Evolutionary conservation across 2,329 filamentous ascomycete species (phyloP).

Genomic region (Fusarium nodosum): DNA sequence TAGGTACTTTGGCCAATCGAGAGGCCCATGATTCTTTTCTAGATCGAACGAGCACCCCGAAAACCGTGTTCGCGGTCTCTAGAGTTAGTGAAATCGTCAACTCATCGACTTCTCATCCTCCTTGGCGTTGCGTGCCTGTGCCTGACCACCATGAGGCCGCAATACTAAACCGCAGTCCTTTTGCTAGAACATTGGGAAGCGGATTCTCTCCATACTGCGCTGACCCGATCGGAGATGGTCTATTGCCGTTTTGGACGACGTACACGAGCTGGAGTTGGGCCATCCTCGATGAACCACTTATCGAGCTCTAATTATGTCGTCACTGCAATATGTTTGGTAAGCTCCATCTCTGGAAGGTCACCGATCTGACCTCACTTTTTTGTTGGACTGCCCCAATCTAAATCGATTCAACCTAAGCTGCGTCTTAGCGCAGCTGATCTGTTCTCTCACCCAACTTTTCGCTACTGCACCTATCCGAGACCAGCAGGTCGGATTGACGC

Average conservation of each 20-base stretch:
- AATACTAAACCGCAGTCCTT: neutral
- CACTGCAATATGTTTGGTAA: conserved; percentile 33
- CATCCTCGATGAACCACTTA: conserved; percentile 30
- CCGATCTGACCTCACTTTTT: conserved; percentile 46
- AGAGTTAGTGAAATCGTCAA: conserved; percentile 13
- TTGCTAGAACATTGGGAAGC: conserved; percentile 6
- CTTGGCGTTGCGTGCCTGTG: conserved; percentile 20
- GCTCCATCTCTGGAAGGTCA: conserved; percentile 23
- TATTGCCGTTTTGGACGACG: conserved; percentile 26
- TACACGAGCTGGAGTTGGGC: conserved; percentile 32
- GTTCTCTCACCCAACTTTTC: conserved; percentile 35
- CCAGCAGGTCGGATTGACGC: conserved; percentile 46
- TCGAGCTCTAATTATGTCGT: conserved; percentile 15
- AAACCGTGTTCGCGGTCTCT: conserved; percentile 9
- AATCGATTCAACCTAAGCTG: conserved; percentile 31
- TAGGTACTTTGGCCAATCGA: conserved; percentile 37
- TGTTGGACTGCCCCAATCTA: conserved; percentile 26
- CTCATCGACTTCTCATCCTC: conserved; percentile 11
- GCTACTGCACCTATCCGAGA: conserved; percentile 48
- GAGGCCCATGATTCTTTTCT: conserved; percentile 14
- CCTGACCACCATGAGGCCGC: conserved; percentile 30
- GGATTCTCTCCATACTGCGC: neutral
- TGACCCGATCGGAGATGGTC: conserved; percentile 10
- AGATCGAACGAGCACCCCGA: conserved; percentile 12
- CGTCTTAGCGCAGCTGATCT: conserved; percentile 44